A percentile compares a stretch with the other conserved stretches of the same genome.
phyloP scores from a whole-genome alignment of 352 stramenopile genomes.

The Globisporangium spinosum region DNA sequence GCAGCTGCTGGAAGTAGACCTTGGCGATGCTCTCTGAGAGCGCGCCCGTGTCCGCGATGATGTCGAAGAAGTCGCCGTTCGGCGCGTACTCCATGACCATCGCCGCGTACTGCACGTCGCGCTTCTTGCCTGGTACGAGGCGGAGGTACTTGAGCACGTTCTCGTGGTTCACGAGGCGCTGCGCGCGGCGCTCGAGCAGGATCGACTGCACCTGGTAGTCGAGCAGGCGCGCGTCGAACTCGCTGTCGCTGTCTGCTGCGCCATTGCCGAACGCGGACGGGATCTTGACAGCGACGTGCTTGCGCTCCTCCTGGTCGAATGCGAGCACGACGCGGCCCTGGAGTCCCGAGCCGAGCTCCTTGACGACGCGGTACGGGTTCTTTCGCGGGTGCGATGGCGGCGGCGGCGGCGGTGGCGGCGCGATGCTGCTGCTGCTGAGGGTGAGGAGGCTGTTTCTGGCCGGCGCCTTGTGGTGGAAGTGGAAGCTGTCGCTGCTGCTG shows the following conservation, averaged over 20 bases:
- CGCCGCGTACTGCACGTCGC: slow-evolving; percentile 45
- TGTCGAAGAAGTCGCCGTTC: slow-evolving; percentile 84
- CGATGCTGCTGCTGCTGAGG: background rate
- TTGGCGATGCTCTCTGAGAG: slow-evolving; percentile 56
- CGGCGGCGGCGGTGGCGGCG: background rate
- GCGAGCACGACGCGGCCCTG: slow-evolving; percentile 64
- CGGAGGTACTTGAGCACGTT: slow-evolving; percentile 52
- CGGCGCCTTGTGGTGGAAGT: slow-evolving; percentile 5
- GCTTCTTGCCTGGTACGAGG: slow-evolving; percentile 40
- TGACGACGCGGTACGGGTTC: slow-evolving; percentile 44
- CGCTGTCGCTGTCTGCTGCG: slow-evolving; percentile 11
- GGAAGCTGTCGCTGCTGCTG: slow-evolving; percentile 5
- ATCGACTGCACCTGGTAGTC: slow-evolving; percentile 64
- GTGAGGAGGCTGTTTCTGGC: background rate
- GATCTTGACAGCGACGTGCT: slow-evolving; percentile 72
- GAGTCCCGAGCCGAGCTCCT: slow-evolving; percentile 58
- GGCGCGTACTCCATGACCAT: slow-evolving; percentile 76
- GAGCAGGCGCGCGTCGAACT: slow-evolving; percentile 35
- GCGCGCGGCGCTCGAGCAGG: slow-evolving; percentile 55
- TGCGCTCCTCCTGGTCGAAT: slow-evolving; percentile 38
- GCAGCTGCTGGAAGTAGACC: slow-evolving; percentile 75
- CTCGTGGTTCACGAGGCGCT: slow-evolving; percentile 46
- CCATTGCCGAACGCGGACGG: slow-evolving; percentile 39
- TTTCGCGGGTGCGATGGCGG: slow-evolving; percentile 11
- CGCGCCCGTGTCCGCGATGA: slow-evolving; percentile 62